A percentile compares a stretch with the other conserved stretches of the same genome.
Evolutionary conservation across 2,329 filamentous ascomycete genomes (phyloP).

Genomic region (Elsinoe batatas): DNA sequence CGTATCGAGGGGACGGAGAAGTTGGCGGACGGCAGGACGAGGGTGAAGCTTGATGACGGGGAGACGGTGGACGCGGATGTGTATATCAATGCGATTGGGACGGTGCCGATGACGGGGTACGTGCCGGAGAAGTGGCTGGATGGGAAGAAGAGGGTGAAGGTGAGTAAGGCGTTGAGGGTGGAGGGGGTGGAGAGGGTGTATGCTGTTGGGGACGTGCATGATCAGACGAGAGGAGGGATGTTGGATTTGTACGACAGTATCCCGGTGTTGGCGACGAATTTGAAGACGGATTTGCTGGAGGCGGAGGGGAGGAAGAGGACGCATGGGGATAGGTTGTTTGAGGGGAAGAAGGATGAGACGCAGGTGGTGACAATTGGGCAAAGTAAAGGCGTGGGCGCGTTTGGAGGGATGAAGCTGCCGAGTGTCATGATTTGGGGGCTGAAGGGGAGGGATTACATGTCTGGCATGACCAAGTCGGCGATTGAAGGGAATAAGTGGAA

Average conservation of each 20-base stretch:
- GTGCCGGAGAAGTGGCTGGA: conserved; percentile 40
- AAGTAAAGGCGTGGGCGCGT: conserved; percentile 29
- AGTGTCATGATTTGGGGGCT: conserved; percentile 29
- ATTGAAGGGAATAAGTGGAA: conserved; percentile 19
- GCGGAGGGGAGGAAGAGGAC: conserved; percentile 17
- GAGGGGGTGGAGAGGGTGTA: conserved; percentile 39
- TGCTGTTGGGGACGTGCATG: conserved; percentile 38
- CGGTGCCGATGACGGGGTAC: conserved; percentile 43
- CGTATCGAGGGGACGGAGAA: conserved; percentile 20
- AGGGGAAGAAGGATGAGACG: conserved; percentile 25
- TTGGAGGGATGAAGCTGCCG: conserved; percentile 30
- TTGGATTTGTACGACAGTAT: conserved; percentile 32
- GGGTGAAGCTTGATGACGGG: conserved; percentile 38
- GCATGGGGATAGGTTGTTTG: conserved; percentile 15
- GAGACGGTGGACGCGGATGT: conserved; percentile 39
- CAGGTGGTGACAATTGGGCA: conserved; percentile 33
- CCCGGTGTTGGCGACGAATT: conserved; percentile 34
- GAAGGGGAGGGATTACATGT: conserved; percentile 31
- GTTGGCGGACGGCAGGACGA: conserved; percentile 32
- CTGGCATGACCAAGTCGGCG: conserved; percentile 20
- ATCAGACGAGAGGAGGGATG: conserved; percentile 33
- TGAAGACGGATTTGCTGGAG: conserved; percentile 38
- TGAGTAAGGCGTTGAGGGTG: conserved; percentile 39
- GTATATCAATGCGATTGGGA: conserved; percentile 45
- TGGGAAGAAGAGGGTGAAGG: conserved; percentile 38